These are phyloP conservation scores for Candida pseudoglaebosa DNA, from an alignment of 805 yeast species.

Conservation along the genomic window DNA sequence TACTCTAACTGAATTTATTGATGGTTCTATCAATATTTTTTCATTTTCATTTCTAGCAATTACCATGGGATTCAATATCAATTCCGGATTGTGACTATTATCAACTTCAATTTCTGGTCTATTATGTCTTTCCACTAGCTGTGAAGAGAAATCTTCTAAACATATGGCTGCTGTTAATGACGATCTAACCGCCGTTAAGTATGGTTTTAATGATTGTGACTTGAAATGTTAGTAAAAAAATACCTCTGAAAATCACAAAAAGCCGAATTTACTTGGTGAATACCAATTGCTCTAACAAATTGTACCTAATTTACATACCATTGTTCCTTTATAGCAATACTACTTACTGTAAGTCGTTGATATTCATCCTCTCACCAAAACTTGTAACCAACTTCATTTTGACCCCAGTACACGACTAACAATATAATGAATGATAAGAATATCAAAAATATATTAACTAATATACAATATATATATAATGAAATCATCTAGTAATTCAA, in stretches of 20 bases:
- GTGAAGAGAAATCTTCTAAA: slow-evolving; percentile 90
- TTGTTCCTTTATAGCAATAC: slow-evolving; percentile 1
- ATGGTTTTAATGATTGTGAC: slow-evolving; percentile 98
- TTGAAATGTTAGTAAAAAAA: slow-evolving; percentile 18
- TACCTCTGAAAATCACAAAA: not conserved
- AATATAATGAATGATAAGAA: too few relatives aligned
- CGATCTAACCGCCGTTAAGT: slow-evolving; percentile 86
- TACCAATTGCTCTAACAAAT: not conserved
- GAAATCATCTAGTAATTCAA: slow-evolving; percentile 8
- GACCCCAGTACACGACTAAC: too few relatives aligned
- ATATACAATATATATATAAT: slow-evolving; percentile 1
- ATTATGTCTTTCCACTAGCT: slow-evolving; percentile 94
- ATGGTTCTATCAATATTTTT: slow-evolving; percentile 86
- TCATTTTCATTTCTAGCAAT: slow-evolving; percentile 93
- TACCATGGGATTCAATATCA: slow-evolving; percentile 81
- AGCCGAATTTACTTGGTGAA: not conserved
- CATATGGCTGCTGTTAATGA: slow-evolving; percentile 92
- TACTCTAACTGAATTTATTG: slow-evolving; percentile 87
- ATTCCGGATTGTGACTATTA: slow-evolving; percentile 68
- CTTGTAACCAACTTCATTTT: too few relatives aligned
- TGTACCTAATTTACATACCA: not conserved
- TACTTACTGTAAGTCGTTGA: too few relatives aligned
- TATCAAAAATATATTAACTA: slow-evolving; percentile 4
- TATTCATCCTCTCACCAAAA: too few relatives aligned
- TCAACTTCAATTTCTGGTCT: slow-evolving; percentile 92